Evolutionary conservation across 805 yeast genomes (phyloP).

Genomic region (Candida nitratophila): DNA sequence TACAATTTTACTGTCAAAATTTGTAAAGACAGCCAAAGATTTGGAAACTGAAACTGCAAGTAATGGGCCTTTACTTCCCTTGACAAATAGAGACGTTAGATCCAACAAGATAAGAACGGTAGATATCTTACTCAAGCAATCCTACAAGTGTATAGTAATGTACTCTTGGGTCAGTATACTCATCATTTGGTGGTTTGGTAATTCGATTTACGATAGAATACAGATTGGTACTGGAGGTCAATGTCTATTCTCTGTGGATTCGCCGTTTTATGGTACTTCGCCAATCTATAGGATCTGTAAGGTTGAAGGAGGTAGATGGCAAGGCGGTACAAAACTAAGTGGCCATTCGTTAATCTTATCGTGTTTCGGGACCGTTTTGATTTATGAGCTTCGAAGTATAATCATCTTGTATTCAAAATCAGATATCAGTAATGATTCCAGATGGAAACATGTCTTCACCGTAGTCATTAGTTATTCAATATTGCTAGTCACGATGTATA

Average conservation of each 20-base stretch:
- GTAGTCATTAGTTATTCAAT: neutral
- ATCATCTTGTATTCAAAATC: neutral
- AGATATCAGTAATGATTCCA: neutral
- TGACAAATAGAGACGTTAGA: neutral
- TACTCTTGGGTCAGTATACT: conserved; percentile 15
- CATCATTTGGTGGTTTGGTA: conserved; percentile 28
- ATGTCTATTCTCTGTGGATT: conserved; percentile 20
- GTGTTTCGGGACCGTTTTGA: conserved; percentile 24
- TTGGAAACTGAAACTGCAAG: neutral
- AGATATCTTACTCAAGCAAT: conserved; percentile 7
- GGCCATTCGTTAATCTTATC: conserved; percentile 35
- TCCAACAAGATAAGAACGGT: neutral
- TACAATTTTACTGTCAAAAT: neutral
- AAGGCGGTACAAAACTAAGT: conserved; percentile 33
- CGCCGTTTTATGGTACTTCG: conserved; percentile 14
- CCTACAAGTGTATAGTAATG: conserved; percentile 11
- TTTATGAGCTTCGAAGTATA: conserved; percentile 13
- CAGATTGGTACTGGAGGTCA: conserved; percentile 32
- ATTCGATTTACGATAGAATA: conserved; percentile 25
- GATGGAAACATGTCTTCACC: neutral
- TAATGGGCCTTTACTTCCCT: neutral
- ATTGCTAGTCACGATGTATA: conserved; percentile 23
- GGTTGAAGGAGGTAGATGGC: conserved; percentile 21
- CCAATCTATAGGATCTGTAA: conserved; percentile 1
- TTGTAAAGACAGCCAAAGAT: neutral